Percentiles rank a stretch among this genome's conserved stretches.
These are phyloP conservation scores for Beauveria asiatica DNA, from an alignment of 2,329 filamentous ascomycete species.

Conservation along the genomic window DNA sequence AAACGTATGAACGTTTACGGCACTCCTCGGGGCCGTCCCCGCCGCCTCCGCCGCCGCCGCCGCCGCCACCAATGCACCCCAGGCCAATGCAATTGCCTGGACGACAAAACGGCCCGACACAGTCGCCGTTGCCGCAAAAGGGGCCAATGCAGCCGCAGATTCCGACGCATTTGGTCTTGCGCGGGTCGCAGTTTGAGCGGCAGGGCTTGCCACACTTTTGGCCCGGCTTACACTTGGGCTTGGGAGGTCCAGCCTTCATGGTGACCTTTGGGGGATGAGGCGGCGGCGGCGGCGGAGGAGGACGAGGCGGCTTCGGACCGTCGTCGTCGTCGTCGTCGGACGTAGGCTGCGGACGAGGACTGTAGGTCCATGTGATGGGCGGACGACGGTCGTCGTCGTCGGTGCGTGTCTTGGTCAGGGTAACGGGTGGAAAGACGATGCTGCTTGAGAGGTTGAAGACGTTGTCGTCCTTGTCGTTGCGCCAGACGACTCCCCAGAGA, in stretches of 20 bases:
- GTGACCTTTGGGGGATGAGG: neutral
- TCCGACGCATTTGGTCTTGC: neutral
- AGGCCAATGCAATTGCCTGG: neutral
- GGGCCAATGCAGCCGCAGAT: neutral
- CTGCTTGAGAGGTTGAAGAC: neutral
- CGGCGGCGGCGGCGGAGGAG: neutral
- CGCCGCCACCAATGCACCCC: neutral
- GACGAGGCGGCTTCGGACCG: neutral
- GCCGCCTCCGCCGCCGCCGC: neutral
- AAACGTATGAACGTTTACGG: neutral
- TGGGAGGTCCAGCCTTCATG: neutral
- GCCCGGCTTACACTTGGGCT: neutral
- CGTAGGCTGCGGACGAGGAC: neutral
- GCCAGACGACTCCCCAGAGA: neutral
- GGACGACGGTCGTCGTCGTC: neutral
- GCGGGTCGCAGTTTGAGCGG: neutral
- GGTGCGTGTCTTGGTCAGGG: neutral
- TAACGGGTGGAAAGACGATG: neutral
- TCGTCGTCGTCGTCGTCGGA: neutral
- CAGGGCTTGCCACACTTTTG: neutral
- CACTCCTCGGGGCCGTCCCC: neutral
- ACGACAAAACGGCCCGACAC: neutral
- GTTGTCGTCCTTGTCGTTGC: neutral
- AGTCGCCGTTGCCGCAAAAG: neutral
- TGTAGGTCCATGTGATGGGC: neutral